Base-by-base conservation (phyloP, 1,284 basidiomycete genomes). In the Tilletia walkeri region DNA sequence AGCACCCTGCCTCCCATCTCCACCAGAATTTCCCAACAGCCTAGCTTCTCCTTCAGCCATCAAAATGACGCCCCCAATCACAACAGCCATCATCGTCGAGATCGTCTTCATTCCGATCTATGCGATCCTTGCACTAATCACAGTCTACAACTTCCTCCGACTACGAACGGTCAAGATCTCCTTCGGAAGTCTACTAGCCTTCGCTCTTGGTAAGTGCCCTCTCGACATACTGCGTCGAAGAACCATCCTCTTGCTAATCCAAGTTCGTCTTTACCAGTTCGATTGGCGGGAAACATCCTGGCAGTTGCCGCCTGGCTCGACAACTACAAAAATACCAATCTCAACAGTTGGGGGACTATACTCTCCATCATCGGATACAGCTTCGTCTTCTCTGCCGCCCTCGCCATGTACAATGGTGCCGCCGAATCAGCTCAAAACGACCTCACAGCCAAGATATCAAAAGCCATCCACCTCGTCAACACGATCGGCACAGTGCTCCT, bases 61-160 rank as follows among this genome's bases (percentile, higher is more conserved):
- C 54, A 56, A 56, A 14, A 56, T 56, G 54, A 56, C 54, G 24
- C 54, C 54, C 12, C 54, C 54, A 30, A 20, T 56, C 34, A 56
- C 54, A n/a, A 70, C 67, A 1, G 4, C 59, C 0, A 63, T 69
- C n/a, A 67, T 76, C 30, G 69, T 75, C 41, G 70, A 76, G 53
- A 53, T 61, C 20, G 65, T 70, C 53, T 75, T 76, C 49, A 71
- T 76, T 49, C 75, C 75, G 2, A 65, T 76, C 65, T 76, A 76
- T 67, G 16, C 63, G 14, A n/a, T 69, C 49, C 9, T 71, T 0
- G 47, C 18, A 3, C 16, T 54, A 1, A 41, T 72, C 59, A 72
- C 70, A 30, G 3, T 73, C 3, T 3, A 53, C 50, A 75, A 73
- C 53, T 61, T 73, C 7, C 0, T 75, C 59, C 70, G 70, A 9